Evolutionary conservation across 2,329 filamentous ascomycete species (phyloP).

Genomic region (Cladosporium sp.): DNA sequence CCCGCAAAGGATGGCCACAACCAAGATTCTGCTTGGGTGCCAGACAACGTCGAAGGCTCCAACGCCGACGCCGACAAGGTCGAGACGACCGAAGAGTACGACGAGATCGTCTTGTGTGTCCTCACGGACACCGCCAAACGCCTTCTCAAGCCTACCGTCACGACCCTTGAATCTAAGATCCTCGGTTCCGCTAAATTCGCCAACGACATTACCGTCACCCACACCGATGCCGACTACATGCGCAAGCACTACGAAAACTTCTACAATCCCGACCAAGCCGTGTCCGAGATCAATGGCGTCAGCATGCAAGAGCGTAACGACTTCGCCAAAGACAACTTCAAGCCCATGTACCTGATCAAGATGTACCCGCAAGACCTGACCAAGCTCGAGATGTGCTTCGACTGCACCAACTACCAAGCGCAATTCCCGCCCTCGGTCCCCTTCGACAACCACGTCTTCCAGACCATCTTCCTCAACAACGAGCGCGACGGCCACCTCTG

Average conservation of each 20-base stretch:
- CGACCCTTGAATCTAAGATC: conserved; percentile 60
- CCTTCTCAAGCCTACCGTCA: conserved; percentile 55
- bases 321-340: conserved; percentile 49
- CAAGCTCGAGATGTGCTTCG: conserved; percentile 62
- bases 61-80: conserved; percentile 39
- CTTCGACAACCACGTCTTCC: conserved; percentile 62
- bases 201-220: conserved; percentile 68
- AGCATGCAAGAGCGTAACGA: conserved; percentile 42
- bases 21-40: conserved; percentile 42
- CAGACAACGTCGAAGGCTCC: conserved; percentile 30
- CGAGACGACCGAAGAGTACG: conserved; percentile 51
- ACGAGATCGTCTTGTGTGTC: conserved; percentile 64
- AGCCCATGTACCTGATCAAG: conserved; percentile 64
- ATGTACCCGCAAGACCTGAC: conserved; percentile 53
- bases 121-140: conserved; percentile 54
- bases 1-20: conserved; percentile 41
- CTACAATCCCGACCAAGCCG: conserved; percentile 49
- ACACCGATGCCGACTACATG: conserved; percentile 63
- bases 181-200: conserved; percentile 67
- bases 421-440: conserved; percentile 58
- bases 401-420: conserved; percentile 71
- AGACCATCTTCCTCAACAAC: conserved; percentile 64
- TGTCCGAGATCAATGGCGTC: conserved; percentile 36
- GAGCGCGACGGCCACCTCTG: conserved; percentile 51
- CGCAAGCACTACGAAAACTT: conserved; percentile 63